Evolutionary conservation across 2,329 filamentous ascomycete genomes (phyloP).

Genomic region (Colletotrichum sidae): DNA sequence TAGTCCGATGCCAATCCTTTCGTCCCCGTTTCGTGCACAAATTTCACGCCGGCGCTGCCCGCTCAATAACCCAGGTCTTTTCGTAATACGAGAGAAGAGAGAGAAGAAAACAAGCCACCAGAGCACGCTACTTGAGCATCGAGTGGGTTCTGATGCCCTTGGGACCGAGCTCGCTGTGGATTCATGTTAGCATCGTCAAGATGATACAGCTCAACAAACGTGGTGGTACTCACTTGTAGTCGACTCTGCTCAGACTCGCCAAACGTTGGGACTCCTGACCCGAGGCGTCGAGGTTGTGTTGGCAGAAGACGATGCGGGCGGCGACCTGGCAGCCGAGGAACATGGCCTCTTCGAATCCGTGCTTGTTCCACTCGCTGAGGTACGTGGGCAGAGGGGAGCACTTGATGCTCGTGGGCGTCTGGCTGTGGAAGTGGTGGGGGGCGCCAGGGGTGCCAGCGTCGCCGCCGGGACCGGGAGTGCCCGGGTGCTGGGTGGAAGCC

Average conservation of each 20-base stretch:
- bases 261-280: conserved; percentile 63
- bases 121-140: conserved; percentile 56
- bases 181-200: neutral
- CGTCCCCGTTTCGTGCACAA: neutral
- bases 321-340: conserved; percentile 92
- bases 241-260: conserved; percentile 68
- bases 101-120: neutral
- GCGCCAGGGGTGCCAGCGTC: conserved; percentile 48
- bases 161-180: conserved; percentile 62
- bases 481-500: conserved; percentile 57
- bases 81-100: neutral
- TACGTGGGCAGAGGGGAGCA: conserved; percentile 83
- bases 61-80: no score
- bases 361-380: conserved; percentile 90
- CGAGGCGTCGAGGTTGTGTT: conserved; percentile 67
- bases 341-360: conserved; percentile 81
- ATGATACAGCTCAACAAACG: no score
- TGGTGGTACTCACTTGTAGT: conserved; percentile 66
- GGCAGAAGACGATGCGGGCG: conserved; percentile 70
- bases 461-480: conserved; percentile 55
- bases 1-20: neutral
- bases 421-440: conserved; percentile 68
- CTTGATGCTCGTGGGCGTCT: conserved; percentile 88
- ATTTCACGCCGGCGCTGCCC: conserved; percentile 14
- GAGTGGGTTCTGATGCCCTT: conserved; percentile 66